Base-by-base conservation (phyloP, 352 stramenopile genomes). In the Pilasporangium apinafurcum region DNA sequence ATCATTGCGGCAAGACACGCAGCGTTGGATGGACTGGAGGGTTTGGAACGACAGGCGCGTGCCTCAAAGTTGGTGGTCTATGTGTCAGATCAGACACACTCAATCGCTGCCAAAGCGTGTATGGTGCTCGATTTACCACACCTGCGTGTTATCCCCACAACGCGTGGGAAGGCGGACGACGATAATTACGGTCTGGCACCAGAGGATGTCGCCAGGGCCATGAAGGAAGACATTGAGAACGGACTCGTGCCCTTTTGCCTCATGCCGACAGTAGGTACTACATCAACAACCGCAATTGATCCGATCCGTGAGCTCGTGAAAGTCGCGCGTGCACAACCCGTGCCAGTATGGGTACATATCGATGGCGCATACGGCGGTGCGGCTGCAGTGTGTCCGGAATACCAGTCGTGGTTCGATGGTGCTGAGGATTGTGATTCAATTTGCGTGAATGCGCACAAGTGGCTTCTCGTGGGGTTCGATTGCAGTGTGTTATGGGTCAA, bases 361-460 rank as follows among this genome's bases (percentile, higher is more conserved):
- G 77, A 89, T 26, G 70, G 68, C 39, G 77, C 77, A 1, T 89
- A 79, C 39, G 77, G 70, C 34, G 73, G 68, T 22, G 70, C 57
- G 34, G 73, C 72, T 6, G 47, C 54, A 12, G 47, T 83, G 10
- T 79, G 71, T 20, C 69, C 72, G 5, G 73, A 86, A 56, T 73
- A 65, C 46, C 60, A 66, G 16, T 32, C 52, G 25, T 77, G 65
- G 65, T 24, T 86, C 24, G 46, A 70, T 28, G 78, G 74, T 13
- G 52, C 65, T 8, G 74, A 90, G 51, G 57, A 71, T 18, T 70
- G 64, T 22, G 72, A 90, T 51, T 87, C 68, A 21, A 56, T 90
- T 52, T 74, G 72, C 37, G 53, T 85, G 45, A 90, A 90, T 50
- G 66, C 62, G 31, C 76, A 86, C 69, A 90, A 90, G 59, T 86